phyloP scores from a whole-genome alignment of 1,139 yeast species.

The Sugiyamaella neomexicana region DNA sequence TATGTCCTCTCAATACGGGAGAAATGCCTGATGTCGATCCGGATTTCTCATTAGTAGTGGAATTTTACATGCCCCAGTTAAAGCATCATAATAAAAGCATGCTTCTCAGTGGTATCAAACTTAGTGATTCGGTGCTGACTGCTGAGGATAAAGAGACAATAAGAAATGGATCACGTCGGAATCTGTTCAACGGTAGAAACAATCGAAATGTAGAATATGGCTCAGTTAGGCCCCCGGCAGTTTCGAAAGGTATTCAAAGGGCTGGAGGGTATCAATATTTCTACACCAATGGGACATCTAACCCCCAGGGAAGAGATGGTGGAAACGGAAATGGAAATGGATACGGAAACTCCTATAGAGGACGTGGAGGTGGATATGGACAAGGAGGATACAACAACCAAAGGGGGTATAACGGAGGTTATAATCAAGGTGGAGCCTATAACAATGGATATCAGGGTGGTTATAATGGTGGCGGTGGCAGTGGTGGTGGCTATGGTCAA shows the following conservation, averaged over 20 bases:
- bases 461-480: constrained; percentile 10
- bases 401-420: constrained; percentile 8
- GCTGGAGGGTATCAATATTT: constrained; percentile 32
- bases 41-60: constrained; percentile 54
- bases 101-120: constrained; percentile 75
- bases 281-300: constrained; percentile 21
- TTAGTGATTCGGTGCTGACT: constrained; percentile 60
- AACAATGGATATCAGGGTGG: constrained; percentile 16
- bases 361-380: constrained; percentile 14
- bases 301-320: not conserved
- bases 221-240: constrained; percentile 10
- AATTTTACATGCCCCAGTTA: constrained; percentile 55
- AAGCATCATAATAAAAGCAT: constrained; percentile 59
- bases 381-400: constrained; percentile 11
- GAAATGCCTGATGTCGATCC: constrained; percentile 56
- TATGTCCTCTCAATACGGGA: constrained; percentile 63
- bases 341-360: not conserved
- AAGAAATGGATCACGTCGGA: constrained; percentile 30
- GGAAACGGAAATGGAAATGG: not conserved
- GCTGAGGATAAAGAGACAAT: constrained; percentile 71
- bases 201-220: constrained; percentile 28
- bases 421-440: constrained; percentile 18
- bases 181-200: constrained; percentile 30
- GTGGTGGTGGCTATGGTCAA: constrained; percentile 18
- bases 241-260: constrained; percentile 15